Evolutionary conservation across 768 basidiomycete species (phyloP).

Genomic region (Fistulinella prunicolor): DNA sequence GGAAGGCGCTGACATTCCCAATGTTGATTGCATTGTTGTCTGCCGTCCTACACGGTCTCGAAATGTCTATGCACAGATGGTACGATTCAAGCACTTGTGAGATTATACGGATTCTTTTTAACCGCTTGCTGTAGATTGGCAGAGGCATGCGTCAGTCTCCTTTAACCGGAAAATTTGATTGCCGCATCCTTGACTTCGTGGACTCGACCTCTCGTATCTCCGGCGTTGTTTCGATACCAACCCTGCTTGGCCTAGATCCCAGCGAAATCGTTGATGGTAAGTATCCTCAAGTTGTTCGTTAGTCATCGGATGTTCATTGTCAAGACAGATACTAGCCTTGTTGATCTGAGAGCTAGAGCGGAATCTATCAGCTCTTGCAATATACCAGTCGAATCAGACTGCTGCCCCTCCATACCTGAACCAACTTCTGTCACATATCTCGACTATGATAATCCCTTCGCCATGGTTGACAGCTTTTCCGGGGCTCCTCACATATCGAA

Average conservation of each 20-base stretch:
- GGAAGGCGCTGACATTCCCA: conserved; percentile 93
- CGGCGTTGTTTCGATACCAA: conserved; percentile 76
- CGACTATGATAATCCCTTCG: conserved; percentile 76
- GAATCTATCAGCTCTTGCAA: conserved; percentile 15
- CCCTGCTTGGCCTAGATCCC: conserved; percentile 84
- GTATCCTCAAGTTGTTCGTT: conserved; percentile 2
- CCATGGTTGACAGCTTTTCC: conserved; percentile 47
- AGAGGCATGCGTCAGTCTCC: conserved; percentile 88
- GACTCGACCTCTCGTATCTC: conserved; percentile 66
- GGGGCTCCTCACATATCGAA: conserved; percentile 52
- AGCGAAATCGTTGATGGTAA: conserved; percentile 58
- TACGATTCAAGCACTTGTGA: conserved; percentile 32
- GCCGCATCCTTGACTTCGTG: conserved; percentile 89
- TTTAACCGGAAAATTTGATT: conserved; percentile 74
- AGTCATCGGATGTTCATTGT: neutral
- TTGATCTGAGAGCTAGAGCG: conserved; percentile 45
- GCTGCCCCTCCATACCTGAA: conserved; percentile 41
- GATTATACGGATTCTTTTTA: neutral
- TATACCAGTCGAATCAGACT: conserved; percentile 16
- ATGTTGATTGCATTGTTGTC: conserved; percentile 87
- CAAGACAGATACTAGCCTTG: conserved; percentile 48
- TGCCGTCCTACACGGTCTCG: conserved; percentile 86
- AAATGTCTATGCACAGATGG: conserved; percentile 93
- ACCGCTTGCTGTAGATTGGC: conserved; percentile 63
- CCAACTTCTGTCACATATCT: conserved; percentile 67